A percentile compares a stretch with the other conserved stretches of the same genome.
Evolutionary conservation across 164 flowering plant genomes (phyloP).

Genomic region (Annona cherimola): DNA sequence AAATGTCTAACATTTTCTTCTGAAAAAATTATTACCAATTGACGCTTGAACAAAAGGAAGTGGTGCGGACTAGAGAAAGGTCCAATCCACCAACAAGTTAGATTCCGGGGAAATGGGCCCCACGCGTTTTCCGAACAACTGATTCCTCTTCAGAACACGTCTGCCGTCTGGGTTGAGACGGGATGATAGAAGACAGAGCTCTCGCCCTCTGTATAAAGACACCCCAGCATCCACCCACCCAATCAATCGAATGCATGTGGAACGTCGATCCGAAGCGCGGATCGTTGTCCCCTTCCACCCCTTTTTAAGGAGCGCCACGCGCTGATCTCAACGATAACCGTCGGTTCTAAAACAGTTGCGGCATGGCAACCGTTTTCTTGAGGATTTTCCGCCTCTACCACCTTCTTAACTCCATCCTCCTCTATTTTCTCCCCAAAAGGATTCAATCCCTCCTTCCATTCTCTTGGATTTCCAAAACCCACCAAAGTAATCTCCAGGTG

Average conservation of each 20-base stretch:
- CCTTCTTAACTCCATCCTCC: conserved; percentile 2
- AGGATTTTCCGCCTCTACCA: conserved; percentile 4
- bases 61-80: too few species aligned
- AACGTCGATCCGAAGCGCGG: not conserved
- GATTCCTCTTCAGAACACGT: not conserved
- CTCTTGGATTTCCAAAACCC: conserved; percentile 6
- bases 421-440: conserved; percentile 4
- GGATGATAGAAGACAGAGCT: not conserved
- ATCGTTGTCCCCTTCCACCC: not conserved
- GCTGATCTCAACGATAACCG: not conserved
- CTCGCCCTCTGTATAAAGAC: not conserved
- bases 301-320: not conserved
- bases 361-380: not conserved
- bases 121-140: conserved; percentile 21
- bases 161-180: not conserved
- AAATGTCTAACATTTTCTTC: too few species aligned
- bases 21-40: too few species aligned
- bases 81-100: not conserved
- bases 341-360: not conserved
- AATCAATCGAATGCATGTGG: not conserved
- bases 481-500: not conserved
- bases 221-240: not conserved
- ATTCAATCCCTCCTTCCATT: conserved; percentile 2
- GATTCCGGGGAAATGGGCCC: not conserved
- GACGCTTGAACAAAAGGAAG: too few species aligned